Evolutionary conservation across 768 basidiomycete genomes (phyloP).

Genomic region (Suillus tomentosus): DNA sequence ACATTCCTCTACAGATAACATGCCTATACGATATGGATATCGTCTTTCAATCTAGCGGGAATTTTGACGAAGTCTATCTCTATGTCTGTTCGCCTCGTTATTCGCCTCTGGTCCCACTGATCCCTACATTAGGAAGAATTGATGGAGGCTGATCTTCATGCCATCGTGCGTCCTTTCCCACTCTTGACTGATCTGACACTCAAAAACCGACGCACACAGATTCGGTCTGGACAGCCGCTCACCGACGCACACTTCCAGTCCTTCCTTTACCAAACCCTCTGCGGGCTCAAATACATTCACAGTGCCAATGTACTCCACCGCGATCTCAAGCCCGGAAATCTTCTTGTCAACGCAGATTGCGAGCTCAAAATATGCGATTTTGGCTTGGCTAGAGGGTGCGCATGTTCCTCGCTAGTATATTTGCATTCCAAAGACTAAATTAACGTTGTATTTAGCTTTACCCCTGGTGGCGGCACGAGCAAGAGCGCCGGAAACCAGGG

Average conservation of each 20-base stretch:
- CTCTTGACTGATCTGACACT: neutral
- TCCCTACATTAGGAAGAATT: conserved; percentile 78
- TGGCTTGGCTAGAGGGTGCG: conserved; percentile 81
- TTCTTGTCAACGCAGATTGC: conserved; percentile 97
- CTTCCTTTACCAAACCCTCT: conserved; percentile 98
- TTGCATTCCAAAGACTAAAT: neutral
- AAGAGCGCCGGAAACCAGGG: conserved; percentile 81
- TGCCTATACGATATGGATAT: conserved; percentile 99
- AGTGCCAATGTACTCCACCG: conserved; percentile 97
- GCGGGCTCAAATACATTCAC: conserved; percentile 97
- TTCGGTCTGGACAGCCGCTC: conserved; percentile 84
- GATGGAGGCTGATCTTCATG: conserved; percentile 99
- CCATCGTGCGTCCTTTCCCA: conserved; percentile 65
- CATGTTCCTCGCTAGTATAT: neutral
- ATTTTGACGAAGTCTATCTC: conserved; percentile 96
- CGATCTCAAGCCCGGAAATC: conserved; percentile 92
- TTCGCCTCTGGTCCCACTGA: conserved; percentile 3
- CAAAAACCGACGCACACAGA: conserved; percentile 42
- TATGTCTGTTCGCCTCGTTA: conserved; percentile 54
- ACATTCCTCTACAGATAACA: conserved; percentile 64
- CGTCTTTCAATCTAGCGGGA: conserved; percentile 86
- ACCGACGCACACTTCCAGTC: conserved; percentile 93
- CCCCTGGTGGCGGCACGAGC: conserved; percentile 75
- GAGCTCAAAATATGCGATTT: conserved; percentile 99
- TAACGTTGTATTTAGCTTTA: conserved; percentile 45